Evolutionary conservation across 2,329 filamentous ascomycete species (phyloP).

Genomic region (Bipolaris gigantea): DNA sequence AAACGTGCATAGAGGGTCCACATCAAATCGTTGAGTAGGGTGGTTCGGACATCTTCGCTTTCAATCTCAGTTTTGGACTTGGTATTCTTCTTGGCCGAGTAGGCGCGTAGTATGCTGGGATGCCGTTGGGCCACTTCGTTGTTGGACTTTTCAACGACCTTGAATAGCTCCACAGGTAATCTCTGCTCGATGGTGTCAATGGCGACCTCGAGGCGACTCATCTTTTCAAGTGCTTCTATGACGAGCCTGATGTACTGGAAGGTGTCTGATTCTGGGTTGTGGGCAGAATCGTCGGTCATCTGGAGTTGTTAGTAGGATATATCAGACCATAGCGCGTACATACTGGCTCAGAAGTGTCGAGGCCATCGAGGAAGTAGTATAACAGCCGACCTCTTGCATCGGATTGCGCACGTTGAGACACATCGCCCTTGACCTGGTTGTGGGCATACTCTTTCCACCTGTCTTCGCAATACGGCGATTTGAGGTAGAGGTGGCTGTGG

Average conservation of each 20-base stretch:
- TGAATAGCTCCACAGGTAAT: constrained; percentile 89
- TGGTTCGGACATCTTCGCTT: constrained; percentile 71
- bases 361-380: constrained; percentile 59
- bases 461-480: constrained; percentile 96
- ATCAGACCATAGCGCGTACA: constrained; percentile 3
- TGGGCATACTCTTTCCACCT: constrained; percentile 85
- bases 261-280: constrained; percentile 92
- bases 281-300: constrained; percentile 83
- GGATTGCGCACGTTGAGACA: constrained; percentile 37
- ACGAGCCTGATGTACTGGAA: constrained; percentile 90
- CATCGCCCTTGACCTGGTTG: constrained; percentile 56
- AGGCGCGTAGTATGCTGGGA: constrained; percentile 70
- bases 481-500: constrained; percentile 95
- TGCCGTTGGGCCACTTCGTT: constrained; percentile 91
- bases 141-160: constrained; percentile 92
- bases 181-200: constrained; percentile 91
- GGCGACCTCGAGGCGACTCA: constrained; percentile 81
- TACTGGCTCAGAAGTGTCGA: constrained; percentile 54
- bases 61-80: constrained; percentile 64
- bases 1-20: constrained; percentile 96
- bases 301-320: constrained; percentile 27
- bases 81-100: constrained; percentile 58
- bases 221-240: constrained; percentile 85
- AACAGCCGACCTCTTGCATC: constrained; percentile 56
- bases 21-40: constrained; percentile 87